These are phyloP conservation scores for Murraya koenigii DNA, from an alignment of 345 rosid species.

Conservation along the genomic window DNA sequence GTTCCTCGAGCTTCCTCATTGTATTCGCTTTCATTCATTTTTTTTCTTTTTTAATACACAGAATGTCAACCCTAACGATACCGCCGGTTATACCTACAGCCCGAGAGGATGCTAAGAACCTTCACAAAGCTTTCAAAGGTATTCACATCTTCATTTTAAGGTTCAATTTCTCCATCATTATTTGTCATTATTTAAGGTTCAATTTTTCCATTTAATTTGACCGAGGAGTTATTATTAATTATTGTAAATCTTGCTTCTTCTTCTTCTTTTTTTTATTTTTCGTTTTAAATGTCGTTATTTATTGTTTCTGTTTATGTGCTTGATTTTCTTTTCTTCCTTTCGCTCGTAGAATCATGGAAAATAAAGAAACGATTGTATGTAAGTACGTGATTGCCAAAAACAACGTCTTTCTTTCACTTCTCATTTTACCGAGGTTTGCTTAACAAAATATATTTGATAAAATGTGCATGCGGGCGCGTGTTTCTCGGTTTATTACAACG, in stretches of 20 bases:
- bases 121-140: conserved; percentile 62
- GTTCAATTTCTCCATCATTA: neutral
- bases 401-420: no score
- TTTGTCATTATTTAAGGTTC: neutral
- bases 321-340: neutral
- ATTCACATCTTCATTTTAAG: neutral
- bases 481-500: no score
- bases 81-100: conserved; percentile 8
- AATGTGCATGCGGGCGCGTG: no score
- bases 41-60: neutral
- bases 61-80: conserved; percentile 1
- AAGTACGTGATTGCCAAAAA: no score
- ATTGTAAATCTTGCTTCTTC: no score
- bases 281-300: neutral
- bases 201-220: neutral
- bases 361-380: no score
- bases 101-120: conserved; percentile 54
- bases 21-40: neutral
- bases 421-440: no score
- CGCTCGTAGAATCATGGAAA: no score
- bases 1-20: neutral
- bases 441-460: no score
- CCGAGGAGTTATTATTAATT: no score
- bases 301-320: neutral
- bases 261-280: no score